Evolutionary conservation across 2,329 filamentous ascomycete genomes (phyloP), one percentile per base, ranked within the genome.

Genomic region (Aspergillus hortae): DNA sequence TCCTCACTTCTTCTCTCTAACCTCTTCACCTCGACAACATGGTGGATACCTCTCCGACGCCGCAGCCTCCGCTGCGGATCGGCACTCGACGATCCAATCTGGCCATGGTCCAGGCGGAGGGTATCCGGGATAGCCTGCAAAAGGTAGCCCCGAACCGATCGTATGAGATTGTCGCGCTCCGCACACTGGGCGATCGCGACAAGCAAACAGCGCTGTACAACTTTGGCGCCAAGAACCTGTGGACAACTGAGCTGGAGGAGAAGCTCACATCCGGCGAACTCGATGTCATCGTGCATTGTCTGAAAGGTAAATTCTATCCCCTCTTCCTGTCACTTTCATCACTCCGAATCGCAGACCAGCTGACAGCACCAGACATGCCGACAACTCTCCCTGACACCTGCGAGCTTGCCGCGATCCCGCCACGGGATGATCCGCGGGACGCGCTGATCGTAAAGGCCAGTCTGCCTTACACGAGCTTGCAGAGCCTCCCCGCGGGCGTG

Each of bases 231-330:
- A 56, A 56, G 51, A 54, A 23, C 21, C 33, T 56, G 6, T 96
- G 92, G 92, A 96, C 92, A 6, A 83, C 88, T 57, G 91, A 96
- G 74, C 78, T 96, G 44, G 92, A 96, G 73, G 86, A 83, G 7
- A 79, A 83, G 65, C 79, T 95, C 36, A 74, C 83, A 43, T 78
- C 81, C 33, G 78, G 81, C 52, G 78, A 87, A 60, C 69, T 95
- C 56, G 89, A 95, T 73, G 70, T 92, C 45, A 85, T 95, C 54
- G 87, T 95, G 61, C 91, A 96, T 75, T 89, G 84, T 59, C 77
- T 95, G 69, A 96, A 96, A 78, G 54, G 54, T 56, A 23, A 42
- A 14, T 36, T 4, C 5, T 19, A 3, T 19, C 4, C 23, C 23
- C 23, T 6, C 23, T 23, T 23, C 23, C 23, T 23, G 23, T 23